Evolutionary conservation across 345 rosid genomes (phyloP), one percentile per base, ranked within the genome.

Genomic region (Aquilaria malaccensis): DNA sequence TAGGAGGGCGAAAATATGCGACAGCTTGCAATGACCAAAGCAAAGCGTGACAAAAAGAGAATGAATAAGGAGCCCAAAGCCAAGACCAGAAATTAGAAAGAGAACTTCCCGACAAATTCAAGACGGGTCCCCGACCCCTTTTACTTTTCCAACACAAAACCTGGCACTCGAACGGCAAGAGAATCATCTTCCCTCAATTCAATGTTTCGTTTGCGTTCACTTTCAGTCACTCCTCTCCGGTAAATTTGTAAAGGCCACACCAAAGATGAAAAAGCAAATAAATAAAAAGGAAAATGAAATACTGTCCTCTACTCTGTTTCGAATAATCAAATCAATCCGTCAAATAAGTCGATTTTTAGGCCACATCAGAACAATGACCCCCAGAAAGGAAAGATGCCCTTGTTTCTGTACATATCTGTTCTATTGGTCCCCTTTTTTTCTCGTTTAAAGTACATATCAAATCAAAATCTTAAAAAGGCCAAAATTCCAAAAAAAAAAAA

Each of bases 321-420:
- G 70, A 68, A 60, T 53, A 49, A 71, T 61, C 60, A 31, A 58
- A 52, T 33, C 56, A 54, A 59, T 22, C 45, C 13, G 11, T 4
- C 37, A 56, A 50, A 7, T 41, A 4, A 11, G 51, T 53, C 43
- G 43, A 50, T 32, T 29, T 37, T 37, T 37, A 37, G 43, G 43
- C 43, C 5, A 37, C 7, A 37, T 37, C 43, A 37, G 43, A 33
- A 49, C 33, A 58, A 61, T 43, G 11, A 65, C 41, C 32, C 58
- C 66, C 55, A 15, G 58, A 67, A 52, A 46, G 59, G 50, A 56
- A 70, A 61, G 68, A 77, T 67, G 68, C 70, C 13, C 56, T 52
- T 55, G 58, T 54, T 67, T 43, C 51, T 50, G 43, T 15, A 6
- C 43, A 64, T 58, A 11, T 65, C 74, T 66, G 67, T 61, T 67